A percentile compares a stretch with the other conserved stretches of the same genome.
Conservation (phyloP, 2,329 filamentous ascomycete genomes). For the Pestalotiopsis sp. region DNA sequence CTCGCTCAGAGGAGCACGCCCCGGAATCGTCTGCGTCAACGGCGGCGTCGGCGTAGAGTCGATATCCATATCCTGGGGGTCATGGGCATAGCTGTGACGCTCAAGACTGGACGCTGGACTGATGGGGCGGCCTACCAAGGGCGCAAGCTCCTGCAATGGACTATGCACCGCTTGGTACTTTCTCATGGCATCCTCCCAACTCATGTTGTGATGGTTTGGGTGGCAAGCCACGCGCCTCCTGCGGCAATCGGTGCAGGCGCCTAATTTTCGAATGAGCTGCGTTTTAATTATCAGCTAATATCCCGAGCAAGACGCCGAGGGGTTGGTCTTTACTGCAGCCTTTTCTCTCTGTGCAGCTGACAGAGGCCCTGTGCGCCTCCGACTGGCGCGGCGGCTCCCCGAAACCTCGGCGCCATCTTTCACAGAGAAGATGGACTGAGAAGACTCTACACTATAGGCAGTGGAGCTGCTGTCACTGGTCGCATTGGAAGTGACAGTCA, state of each 20-base stretch:
- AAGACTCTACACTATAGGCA: constrained; percentile 56
- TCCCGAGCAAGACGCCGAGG: background rate
- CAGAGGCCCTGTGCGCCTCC: constrained; percentile 61
- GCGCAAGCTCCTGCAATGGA: constrained; percentile 53
- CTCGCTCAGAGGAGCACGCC: constrained; percentile 46
- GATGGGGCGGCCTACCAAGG: constrained; percentile 45
- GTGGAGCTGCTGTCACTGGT: constrained; percentile 50
- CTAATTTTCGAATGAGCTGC: constrained; percentile 54
- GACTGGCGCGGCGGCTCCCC: constrained; percentile 56
- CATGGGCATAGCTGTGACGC: constrained; percentile 45
- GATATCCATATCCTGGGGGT: constrained; percentile 59
- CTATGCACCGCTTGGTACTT: constrained; percentile 56
- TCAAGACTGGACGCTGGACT: constrained; percentile 46
- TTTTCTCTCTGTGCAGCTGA: constrained; percentile 61
- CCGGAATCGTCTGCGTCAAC: constrained; percentile 27
- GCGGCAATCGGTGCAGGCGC: constrained; percentile 59
- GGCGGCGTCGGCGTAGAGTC: constrained; percentile 42
- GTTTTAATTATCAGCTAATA: background rate
- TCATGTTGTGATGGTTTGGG: constrained; percentile 62
- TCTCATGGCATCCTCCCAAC: constrained; percentile 59
- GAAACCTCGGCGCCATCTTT: constrained; percentile 58
- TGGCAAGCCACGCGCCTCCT: constrained; percentile 62
- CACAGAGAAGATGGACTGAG: constrained; percentile 58
- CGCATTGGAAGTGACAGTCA: constrained; percentile 36
- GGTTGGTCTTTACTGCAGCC: constrained; percentile 46